phyloP scores from a whole-genome alignment of 768 basidiomycete species.

The Lyophyllum atratum region DNA sequence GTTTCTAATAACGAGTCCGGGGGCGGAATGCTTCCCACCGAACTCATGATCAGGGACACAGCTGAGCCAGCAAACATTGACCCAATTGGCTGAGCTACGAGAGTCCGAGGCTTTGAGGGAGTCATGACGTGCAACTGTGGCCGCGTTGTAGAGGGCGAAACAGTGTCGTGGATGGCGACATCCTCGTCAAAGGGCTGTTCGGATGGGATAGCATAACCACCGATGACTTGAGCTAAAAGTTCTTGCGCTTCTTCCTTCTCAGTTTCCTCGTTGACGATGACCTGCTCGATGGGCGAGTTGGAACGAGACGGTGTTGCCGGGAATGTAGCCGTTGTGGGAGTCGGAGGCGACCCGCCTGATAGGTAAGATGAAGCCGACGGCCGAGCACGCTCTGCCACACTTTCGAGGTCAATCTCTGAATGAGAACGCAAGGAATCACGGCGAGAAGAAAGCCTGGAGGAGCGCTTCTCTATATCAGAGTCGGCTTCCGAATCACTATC shows the following conservation, averaged over 20 bases:
- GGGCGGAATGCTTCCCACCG: constrained; percentile 14
- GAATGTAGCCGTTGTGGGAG: constrained; percentile 18
- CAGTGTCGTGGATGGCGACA: background rate
- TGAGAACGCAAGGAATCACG: constrained; percentile 5
- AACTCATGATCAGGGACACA: constrained; percentile 28
- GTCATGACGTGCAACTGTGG: constrained; percentile 2
- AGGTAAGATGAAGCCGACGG: constrained; percentile 6
- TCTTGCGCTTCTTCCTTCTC: constrained; percentile 18
- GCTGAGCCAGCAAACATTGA: constrained; percentile 22
- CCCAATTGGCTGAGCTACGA: background rate
- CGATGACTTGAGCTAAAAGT: constrained; percentile 13
- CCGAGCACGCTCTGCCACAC: background rate
- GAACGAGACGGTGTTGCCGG: constrained; percentile 25
- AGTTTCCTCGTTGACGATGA: constrained; percentile 18
- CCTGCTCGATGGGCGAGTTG: constrained; percentile 20
- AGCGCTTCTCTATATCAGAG: constrained; percentile 21
- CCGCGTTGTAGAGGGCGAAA: constrained; percentile 1
- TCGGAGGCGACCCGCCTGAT: constrained; percentile 10
- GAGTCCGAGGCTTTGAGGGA: background rate
- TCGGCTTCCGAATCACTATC: constrained; percentile 31
- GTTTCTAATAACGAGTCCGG: constrained; percentile 2
- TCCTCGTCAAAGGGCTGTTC: background rate
- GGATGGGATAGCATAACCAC: constrained; percentile 10
- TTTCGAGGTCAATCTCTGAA: constrained; percentile 9
- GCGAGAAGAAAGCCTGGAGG: constrained; percentile 18